Percentiles rank a stretch among this genome's conserved stretches.
phyloP scores from a whole-genome alignment of 768 basidiomycete species.

The Hypholoma fasciculare region DNA sequence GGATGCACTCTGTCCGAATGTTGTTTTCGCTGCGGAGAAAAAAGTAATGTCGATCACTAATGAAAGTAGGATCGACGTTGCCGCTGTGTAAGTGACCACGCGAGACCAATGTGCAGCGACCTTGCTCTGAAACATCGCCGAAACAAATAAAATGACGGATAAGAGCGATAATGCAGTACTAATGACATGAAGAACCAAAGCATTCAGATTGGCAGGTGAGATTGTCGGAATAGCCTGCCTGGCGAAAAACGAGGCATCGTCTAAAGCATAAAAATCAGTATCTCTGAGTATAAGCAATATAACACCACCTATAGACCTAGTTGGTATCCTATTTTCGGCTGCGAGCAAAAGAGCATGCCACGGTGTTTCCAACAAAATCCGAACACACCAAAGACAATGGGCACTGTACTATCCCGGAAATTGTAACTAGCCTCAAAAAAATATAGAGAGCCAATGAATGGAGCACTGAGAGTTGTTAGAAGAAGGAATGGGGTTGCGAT shows the following conservation, averaged over 20 bases:
- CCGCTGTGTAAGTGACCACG: background rate
- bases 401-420: background rate
- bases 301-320: background rate
- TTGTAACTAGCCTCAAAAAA: constrained; percentile 2
- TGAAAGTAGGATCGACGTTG: background rate
- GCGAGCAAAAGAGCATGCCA: background rate
- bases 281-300: background rate
- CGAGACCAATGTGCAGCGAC: background rate
- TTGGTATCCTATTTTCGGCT: constrained; percentile 2
- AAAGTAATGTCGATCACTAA: background rate
- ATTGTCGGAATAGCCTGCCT: background rate
- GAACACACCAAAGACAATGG: constrained; percentile 7
- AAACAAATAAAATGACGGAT: background rate
- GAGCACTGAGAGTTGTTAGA: constrained; percentile 4
- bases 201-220: background rate
- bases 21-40: background rate
- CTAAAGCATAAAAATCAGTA: background rate
- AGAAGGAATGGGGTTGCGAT: constrained; percentile 6
- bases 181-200: background rate
- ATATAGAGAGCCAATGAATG: constrained; percentile 6
- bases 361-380: constrained; percentile 7
- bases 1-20: background rate
- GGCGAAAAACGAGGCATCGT: background rate
- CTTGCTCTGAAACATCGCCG: background rate
- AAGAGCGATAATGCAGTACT: background rate